These are phyloP conservation scores for Aspergillus bertholletiae DNA, from an alignment of 495 filamentous ascomycete species.

Conservation along the genomic window DNA sequence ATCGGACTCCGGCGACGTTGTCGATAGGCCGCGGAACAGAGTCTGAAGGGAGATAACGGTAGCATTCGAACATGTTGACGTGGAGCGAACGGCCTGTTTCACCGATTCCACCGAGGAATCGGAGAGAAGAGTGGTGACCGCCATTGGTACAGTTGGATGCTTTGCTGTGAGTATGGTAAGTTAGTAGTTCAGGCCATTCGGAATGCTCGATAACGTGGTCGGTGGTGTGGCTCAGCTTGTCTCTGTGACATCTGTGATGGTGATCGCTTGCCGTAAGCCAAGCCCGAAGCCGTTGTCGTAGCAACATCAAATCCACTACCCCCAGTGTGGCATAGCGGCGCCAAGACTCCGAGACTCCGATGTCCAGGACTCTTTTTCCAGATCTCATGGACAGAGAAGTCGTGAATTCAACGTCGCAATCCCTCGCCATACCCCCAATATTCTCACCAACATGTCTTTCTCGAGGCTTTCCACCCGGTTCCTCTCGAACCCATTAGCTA, in stretches of 20 bases:
- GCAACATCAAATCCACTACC: conserved; percentile 25
- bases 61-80: conserved; percentile 44
- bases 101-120: conserved; percentile 41
- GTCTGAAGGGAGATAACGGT: conserved; percentile 45
- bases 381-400: background rate
- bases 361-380: background rate
- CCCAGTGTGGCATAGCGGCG: conserved; percentile 15
- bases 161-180: conserved; percentile 2
- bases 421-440: background rate
- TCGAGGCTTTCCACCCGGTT: conserved; percentile 4
- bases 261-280: conserved; percentile 18
- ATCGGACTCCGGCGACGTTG: conserved; percentile 22
- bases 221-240: background rate
- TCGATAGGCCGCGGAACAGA: conserved; percentile 35
- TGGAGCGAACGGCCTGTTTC: conserved; percentile 46
- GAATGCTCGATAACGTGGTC: background rate
- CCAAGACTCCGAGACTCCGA: conserved; percentile 8
- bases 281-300: conserved; percentile 35
- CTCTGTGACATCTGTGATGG: background rate
- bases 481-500: background rate
- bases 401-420: background rate
- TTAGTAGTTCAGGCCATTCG: conserved; percentile 6
- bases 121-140: conserved; percentile 33
- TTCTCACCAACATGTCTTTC: conserved; percentile 6
- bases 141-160: conserved; percentile 24